A percentile compares a stretch with the other conserved stretches of the same genome.
Evolutionary conservation across 768 basidiomycete genomes (phyloP).

Genomic region (Ramaria rubella): DNA sequence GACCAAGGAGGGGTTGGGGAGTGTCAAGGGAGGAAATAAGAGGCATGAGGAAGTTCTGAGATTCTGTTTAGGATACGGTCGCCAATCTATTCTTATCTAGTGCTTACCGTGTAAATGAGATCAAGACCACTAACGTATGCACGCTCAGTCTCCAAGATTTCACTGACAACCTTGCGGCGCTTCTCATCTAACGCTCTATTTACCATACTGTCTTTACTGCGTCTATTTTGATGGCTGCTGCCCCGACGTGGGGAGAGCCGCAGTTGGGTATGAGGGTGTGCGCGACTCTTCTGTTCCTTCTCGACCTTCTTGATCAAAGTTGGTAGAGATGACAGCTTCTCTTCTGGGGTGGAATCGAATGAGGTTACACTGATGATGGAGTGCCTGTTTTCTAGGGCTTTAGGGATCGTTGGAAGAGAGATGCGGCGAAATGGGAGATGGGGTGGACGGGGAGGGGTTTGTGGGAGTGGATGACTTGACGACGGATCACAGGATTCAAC

Average conservation of each 20-base stretch:
- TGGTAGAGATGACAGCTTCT: slow-evolving; percentile 20
- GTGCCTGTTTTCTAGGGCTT: slow-evolving; percentile 45
- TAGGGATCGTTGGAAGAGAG: slow-evolving; percentile 31
- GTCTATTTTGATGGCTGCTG: no score
- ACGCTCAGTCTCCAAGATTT: slow-evolving; percentile 77
- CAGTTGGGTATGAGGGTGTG: slow-evolving; percentile 15
- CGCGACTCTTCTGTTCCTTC: slow-evolving; percentile 17
- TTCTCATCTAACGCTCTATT: slow-evolving; percentile 49
- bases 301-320: slow-evolving; percentile 12
- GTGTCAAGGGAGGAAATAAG: slow-evolving; percentile 71
- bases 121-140: slow-evolving; percentile 79
- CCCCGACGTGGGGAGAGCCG: slow-evolving; percentile 30
- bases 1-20: slow-evolving; percentile 58
- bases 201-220: slow-evolving; percentile 28
- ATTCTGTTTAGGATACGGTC: slow-evolving; percentile 2
- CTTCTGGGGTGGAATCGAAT: slow-evolving; percentile 64
- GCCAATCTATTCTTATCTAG: neutral
- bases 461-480: neutral
- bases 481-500: neutral
- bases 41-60: slow-evolving; percentile 77
- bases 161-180: slow-evolving; percentile 63
- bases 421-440: slow-evolving; percentile 39
- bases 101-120: slow-evolving; percentile 66
- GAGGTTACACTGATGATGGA: slow-evolving; percentile 69
- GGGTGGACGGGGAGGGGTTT: slow-evolving; percentile 3